Evolutionary conservation across 495 filamentous ascomycete species (phyloP), one percentile per base, ranked within the genome.

Genomic region (Lindgomyces ingoldianus): DNA sequence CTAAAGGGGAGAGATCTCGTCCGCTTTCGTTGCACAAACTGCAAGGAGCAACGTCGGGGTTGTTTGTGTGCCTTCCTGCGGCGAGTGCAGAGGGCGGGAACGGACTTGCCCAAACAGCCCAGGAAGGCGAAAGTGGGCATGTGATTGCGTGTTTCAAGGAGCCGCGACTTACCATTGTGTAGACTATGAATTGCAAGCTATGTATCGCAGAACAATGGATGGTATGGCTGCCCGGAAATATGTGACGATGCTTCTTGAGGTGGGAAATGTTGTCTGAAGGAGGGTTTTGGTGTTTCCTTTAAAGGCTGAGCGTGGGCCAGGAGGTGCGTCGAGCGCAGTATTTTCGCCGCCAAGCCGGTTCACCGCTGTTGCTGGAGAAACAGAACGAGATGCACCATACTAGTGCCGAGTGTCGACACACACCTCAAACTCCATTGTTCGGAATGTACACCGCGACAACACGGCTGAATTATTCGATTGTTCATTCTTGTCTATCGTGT

Each of bases 151-250:
- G 53, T 4, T 45, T 42, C 30, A 36, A 21, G 14, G 55, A 14
- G 10, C 11, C 25, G 39, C 16, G 45, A 61, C 57, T 61, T 61
- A 61, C 57, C 57, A 61, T 61, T 60, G 22, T 61, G 26, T 24
- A 42, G 46, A 42, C 11, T 49, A 36, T 30, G 21, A 24, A 14
- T 16, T 16, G 27, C 16, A 3, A n/a, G 26, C 2, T 21, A 44
- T 21, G 6, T 42, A 8, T 1, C 22, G 44, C 6, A n/a, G 2
- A 16, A 27, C 22, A 48, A 48, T 47, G 24, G 26, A 3, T n/a
- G 1, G 14, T 39, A 14, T 14, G 6, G 33, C 33, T 6, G 6
- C 33, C 33, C 6, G 14, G 11, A 26, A 19, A 4, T 8, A 24
- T 25, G 42, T 2, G 22, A 26, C 19, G 21, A 45, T 57, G 36